Evolutionary conservation across 208 protist genomes (phyloP).

Genomic region (Polymyxa betae): DNA sequence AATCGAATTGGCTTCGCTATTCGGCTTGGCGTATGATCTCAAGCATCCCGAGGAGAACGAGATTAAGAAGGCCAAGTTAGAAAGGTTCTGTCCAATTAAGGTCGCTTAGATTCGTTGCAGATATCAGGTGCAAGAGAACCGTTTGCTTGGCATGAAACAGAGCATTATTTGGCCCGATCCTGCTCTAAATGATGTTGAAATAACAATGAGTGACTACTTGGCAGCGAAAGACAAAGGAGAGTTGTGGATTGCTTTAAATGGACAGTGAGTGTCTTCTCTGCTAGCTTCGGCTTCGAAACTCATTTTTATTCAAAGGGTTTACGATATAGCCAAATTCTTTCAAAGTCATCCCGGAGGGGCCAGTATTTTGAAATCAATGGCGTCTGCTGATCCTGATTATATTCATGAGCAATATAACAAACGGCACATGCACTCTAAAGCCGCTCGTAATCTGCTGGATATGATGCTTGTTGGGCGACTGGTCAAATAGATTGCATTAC

Average conservation of each 20-base stretch:
- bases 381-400: not conserved
- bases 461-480: constrained; percentile 11
- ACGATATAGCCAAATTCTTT: constrained; percentile 78
- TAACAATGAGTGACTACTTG: not conserved
- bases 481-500: too few relatives aligned
- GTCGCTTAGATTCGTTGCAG: too few relatives aligned
- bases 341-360: constrained; percentile 78
- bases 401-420: not conserved
- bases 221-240: not conserved
- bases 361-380: not conserved
- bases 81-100: not conserved
- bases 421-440: constrained; percentile 18
- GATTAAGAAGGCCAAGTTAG: constrained; percentile 29
- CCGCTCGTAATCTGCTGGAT: constrained; percentile 44
- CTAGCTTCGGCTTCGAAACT: not conserved
- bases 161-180: constrained; percentile 50
- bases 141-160: constrained; percentile 22
- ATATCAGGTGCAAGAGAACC: not conserved
- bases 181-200: constrained; percentile 1
- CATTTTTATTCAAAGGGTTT: constrained; percentile 60
- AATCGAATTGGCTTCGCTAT: constrained; percentile 74
- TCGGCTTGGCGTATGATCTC: constrained; percentile 77
- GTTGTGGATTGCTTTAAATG: constrained; percentile 72
- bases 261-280: constrained; percentile 40
- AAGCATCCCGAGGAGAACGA: constrained; percentile 63